Evolutionary conservation across 2,329 filamentous ascomycete species (phyloP).

Genomic region (Stylonectria norvegica): DNA sequence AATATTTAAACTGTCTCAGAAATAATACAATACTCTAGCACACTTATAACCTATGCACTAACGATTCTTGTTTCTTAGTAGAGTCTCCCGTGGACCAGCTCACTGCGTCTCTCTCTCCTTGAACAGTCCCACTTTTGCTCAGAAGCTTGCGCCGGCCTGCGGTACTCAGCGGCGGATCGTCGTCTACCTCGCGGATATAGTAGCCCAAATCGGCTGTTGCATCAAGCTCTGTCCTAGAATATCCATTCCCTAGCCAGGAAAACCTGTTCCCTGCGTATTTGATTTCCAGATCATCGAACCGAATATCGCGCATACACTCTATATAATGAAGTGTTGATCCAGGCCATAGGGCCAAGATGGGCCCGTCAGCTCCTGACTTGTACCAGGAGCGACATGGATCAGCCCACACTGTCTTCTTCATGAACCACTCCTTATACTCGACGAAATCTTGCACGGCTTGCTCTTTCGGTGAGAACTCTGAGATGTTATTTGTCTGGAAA

Average conservation of each 20-base stretch:
- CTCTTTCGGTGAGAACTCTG: conserved; percentile 41
- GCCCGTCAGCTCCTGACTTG: conserved; percentile 42
- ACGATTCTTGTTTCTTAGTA: neutral
- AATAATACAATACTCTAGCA: no score
- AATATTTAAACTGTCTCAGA: no score
- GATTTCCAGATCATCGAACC: conserved; percentile 46
- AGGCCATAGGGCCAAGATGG: conserved; percentile 39
- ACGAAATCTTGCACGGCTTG: conserved; percentile 50
- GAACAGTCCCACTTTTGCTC: conserved; percentile 10
- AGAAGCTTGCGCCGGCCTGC: conserved; percentile 12
- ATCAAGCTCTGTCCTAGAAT: conserved; percentile 40
- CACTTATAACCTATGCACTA: no score
- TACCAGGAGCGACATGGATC: conserved; percentile 45
- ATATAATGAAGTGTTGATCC: conserved; percentile 46
- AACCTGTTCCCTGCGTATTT: conserved; percentile 37
- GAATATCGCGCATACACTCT: conserved; percentile 42
- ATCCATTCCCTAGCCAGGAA: conserved; percentile 41
- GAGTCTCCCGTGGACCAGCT: no score
- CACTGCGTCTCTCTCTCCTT: conserved; percentile 6
- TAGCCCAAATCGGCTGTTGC: conserved; percentile 37
- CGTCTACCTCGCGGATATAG: conserved; percentile 36
- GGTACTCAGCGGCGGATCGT: conserved; percentile 27
- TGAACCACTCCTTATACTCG: conserved; percentile 40
- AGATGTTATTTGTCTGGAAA: conserved; percentile 43
- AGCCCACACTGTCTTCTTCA: conserved; percentile 41